A percentile compares a stretch with the other conserved stretches of the same genome.
Conservation (phyloP, 108 stramenopile genomes). For the Nitzschia inconspicua region DNA sequence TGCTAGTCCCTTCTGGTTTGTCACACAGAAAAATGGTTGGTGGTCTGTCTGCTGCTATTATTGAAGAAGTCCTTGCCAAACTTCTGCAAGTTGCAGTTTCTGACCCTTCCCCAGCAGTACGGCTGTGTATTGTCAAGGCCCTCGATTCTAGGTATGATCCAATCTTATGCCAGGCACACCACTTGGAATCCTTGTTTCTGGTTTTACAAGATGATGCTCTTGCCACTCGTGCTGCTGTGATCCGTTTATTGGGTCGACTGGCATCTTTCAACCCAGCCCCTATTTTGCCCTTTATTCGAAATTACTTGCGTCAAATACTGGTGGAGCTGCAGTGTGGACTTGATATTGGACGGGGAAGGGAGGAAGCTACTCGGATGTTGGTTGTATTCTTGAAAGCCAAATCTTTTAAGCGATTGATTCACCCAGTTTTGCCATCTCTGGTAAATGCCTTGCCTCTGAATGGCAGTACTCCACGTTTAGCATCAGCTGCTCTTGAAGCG, state of each 20-base stretch:
- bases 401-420: slow-evolving; percentile 66
- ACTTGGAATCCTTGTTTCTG: slow-evolving; percentile 79
- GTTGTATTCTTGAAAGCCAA: slow-evolving; percentile 75
- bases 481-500: slow-evolving; percentile 85
- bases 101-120: slow-evolving; percentile 82
- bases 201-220: slow-evolving; percentile 88
- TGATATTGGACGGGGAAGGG: slow-evolving; percentile 62
- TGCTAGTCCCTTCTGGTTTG: slow-evolving; percentile 63
- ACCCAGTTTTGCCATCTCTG: slow-evolving; percentile 70
- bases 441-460: slow-evolving; percentile 66
- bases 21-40: slow-evolving; percentile 40
- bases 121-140: slow-evolving; percentile 78
- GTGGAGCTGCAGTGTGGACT: slow-evolving; percentile 76
- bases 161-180: slow-evolving; percentile 77
- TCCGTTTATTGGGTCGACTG: slow-evolving; percentile 83
- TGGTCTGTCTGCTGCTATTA: slow-evolving; percentile 51
- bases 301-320: slow-evolving; percentile 68
- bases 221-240: slow-evolving; percentile 72
- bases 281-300: slow-evolving; percentile 75
- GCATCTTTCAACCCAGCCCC: slow-evolving; percentile 82
- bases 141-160: slow-evolving; percentile 86
- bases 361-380: slow-evolving; percentile 77
- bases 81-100: slow-evolving; percentile 80
- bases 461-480: slow-evolving; percentile 65
- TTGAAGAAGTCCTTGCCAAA: slow-evolving; percentile 80